A percentile compares a stretch with the other conserved stretches of the same genome.
phyloP scores from a whole-genome alignment of 192 early-diverging fungal species.

The Dimargaris cristalligena region DNA sequence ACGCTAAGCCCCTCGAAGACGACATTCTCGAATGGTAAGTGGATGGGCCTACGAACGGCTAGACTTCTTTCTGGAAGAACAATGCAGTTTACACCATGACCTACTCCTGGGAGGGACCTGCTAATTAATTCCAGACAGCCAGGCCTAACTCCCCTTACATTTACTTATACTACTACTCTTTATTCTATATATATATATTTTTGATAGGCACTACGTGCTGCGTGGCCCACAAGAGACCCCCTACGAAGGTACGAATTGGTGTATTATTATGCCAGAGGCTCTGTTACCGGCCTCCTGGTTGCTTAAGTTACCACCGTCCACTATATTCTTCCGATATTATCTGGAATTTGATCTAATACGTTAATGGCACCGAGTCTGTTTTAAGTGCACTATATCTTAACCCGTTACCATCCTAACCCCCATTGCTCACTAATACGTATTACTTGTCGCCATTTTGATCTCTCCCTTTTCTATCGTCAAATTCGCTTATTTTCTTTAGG shows the following conservation, averaged over 20 bases:
- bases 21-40: slow-evolving; percentile 93
- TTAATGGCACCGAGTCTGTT: too few relatives aligned
- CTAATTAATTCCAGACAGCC: neutral
- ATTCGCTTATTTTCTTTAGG: slow-evolving; percentile 13
- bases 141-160: neutral
- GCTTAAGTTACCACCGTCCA: neutral
- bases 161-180: neutral
- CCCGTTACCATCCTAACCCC: neutral
- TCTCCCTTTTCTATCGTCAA: too few relatives aligned
- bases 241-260: slow-evolving; percentile 34
- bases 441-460: too few relatives aligned
- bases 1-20: slow-evolving; percentile 76
- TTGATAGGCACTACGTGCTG: slow-evolving; percentile 81
- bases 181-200: neutral
- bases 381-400: neutral
- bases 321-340: neutral
- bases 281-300: neutral
- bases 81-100: neutral
- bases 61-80: neutral
- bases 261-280: neutral
- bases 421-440: neutral
- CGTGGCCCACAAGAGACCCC: slow-evolving; percentile 90
- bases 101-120: neutral
- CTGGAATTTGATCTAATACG: neutral
- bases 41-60: neutral